phyloP scores from a whole-genome alignment of 2,329 filamentous ascomycete species.

The Hypomyces rosellus region DNA sequence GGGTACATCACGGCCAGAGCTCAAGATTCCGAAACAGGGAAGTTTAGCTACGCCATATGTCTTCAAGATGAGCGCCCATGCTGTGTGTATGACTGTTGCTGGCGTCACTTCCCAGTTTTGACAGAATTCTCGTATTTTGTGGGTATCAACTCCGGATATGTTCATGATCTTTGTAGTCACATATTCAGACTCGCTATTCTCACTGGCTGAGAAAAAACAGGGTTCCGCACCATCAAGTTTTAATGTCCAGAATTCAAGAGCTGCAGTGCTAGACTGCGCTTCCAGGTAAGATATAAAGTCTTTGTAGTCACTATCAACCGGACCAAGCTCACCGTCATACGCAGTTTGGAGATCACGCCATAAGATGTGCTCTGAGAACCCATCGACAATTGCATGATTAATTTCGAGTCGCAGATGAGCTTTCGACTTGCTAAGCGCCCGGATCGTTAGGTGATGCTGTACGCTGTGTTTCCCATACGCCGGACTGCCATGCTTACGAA shows the following conservation, averaged over 20 bases:
- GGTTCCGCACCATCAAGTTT: background rate
- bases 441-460: conserved; percentile 7
- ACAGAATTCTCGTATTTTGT: conserved; percentile 5
- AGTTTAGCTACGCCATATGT: background rate
- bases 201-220: background rate
- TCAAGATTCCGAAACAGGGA: conserved; percentile 12
- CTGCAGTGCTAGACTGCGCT: background rate
- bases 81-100: conserved; percentile 7
- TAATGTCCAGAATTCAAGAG: background rate
- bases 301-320: background rate
- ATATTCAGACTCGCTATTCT: background rate
- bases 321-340: background rate
- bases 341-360: conserved; percentile 1
- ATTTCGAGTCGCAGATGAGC: conserved; percentile 2
- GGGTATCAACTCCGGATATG: background rate
- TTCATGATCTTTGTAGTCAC: background rate
- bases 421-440: background rate
- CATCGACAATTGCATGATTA: conserved; percentile 7
- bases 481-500: no score
- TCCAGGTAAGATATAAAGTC: conserved; percentile 6
- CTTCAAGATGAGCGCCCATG: conserved; percentile 13
- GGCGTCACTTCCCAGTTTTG: conserved; percentile 7
- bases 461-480: conserved; percentile 1
- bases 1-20: conserved; percentile 11
- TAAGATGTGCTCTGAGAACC: conserved; percentile 5